Evolutionary conservation across 306 rosid genomes (phyloP).

Genomic region (Acacia acuminata): DNA sequence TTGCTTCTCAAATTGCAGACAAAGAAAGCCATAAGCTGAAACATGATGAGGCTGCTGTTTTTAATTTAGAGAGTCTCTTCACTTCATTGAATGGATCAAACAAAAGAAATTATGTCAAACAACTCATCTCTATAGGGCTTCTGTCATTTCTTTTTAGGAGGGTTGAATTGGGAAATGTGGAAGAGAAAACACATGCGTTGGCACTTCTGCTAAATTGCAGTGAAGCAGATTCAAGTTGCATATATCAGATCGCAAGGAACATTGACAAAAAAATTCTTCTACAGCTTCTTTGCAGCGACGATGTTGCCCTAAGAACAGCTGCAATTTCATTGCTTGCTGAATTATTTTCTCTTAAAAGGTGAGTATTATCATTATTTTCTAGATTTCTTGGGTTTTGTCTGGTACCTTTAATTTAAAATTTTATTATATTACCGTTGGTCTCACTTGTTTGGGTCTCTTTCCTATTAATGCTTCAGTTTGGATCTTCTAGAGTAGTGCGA

Average conservation of each 20-base stretch:
- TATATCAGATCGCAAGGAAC: slow-evolving; percentile 52
- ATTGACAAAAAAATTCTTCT: slow-evolving; percentile 55
- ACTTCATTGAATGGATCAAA: slow-evolving; percentile 51
- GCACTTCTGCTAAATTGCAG: slow-evolving; percentile 52
- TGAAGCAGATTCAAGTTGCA: slow-evolving; percentile 56
- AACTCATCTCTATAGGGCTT: slow-evolving; percentile 55
- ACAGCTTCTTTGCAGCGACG: slow-evolving; percentile 60
- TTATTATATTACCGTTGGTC: neutral
- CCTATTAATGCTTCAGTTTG: neutral
- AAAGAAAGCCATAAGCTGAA: slow-evolving; percentile 32
- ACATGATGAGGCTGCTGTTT: slow-evolving; percentile 44
- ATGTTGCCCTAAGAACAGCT: slow-evolving; percentile 45
- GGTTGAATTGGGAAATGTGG: slow-evolving; percentile 57
- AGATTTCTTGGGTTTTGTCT: neutral
- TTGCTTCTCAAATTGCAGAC: slow-evolving; percentile 49
- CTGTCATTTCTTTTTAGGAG: slow-evolving; percentile 59
- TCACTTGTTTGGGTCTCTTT: neutral
- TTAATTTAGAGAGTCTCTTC: slow-evolving; percentile 54
- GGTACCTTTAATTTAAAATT: neutral
- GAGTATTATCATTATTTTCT: slow-evolving; percentile 1
- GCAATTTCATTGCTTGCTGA: slow-evolving; percentile 57
- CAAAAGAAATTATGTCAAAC: slow-evolving; percentile 51
- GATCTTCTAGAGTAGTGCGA: neutral
- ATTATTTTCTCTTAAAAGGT: slow-evolving; percentile 63
- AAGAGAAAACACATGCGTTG: slow-evolving; percentile 54